Evolutionary conservation across 116 monocot species (phyloP).

Genomic region (Phalaenopsis hybrid): DNA sequence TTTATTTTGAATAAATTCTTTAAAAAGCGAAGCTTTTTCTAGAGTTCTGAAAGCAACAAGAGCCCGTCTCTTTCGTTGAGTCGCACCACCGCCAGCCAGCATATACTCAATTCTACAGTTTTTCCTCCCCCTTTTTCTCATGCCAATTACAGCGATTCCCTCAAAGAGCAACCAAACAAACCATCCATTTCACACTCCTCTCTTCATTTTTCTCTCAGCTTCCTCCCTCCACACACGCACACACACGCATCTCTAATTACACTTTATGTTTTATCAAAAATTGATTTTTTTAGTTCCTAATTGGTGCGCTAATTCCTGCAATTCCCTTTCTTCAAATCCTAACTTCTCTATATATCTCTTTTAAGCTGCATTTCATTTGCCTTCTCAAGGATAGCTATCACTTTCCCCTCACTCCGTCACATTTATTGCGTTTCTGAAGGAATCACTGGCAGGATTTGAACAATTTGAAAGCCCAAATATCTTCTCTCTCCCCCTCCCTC

Average conservation of each 20-base stretch:
- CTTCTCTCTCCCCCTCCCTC: not conserved
- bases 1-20: too few relatives aligned
- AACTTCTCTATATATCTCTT: too few relatives aligned
- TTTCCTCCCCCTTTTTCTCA: not conserved
- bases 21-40: too few relatives aligned
- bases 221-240: too few relatives aligned
- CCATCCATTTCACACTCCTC: not conserved
- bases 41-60: too few relatives aligned
- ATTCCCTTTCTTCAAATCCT: not conserved
- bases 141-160: not conserved
- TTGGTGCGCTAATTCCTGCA: too few relatives aligned
- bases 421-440: conserved; percentile 8
- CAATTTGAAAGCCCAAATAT: not conserved
- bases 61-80: too few relatives aligned
- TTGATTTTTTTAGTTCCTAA: too few relatives aligned
- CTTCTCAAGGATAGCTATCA: not conserved
- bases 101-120: not conserved
- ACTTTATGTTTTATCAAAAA: too few relatives aligned
- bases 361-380: not conserved
- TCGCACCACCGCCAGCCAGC: too few relatives aligned
- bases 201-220: not conserved
- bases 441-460: conserved; percentile 9
- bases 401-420: not conserved
- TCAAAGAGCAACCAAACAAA: not conserved
- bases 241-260: too few relatives aligned